A percentile compares a stretch with the other conserved stretches of the same genome.
Evolutionary conservation across 257 asterid genomes (phyloP).

Genomic region (Mentha longifolia): DNA sequence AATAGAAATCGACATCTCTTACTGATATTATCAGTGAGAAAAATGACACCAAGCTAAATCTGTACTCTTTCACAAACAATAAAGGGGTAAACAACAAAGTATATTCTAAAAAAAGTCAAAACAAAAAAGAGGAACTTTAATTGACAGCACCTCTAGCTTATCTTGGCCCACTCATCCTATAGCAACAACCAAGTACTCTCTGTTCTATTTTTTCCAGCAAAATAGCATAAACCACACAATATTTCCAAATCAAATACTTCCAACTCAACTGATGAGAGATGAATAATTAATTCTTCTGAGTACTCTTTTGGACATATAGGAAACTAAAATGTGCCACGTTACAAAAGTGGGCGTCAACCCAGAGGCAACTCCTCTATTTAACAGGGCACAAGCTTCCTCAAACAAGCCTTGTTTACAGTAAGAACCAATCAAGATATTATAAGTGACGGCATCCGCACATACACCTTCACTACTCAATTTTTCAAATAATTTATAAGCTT

Average conservation of each 20-base stretch:
- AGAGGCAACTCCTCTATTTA: constrained; percentile 56
- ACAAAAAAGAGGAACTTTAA: background rate
- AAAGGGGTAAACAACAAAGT: background rate
- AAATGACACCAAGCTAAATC: background rate
- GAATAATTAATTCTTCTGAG: constrained; percentile 30
- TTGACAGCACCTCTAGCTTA: background rate
- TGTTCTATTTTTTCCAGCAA: constrained; percentile 1
- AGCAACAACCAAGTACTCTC: constrained; percentile 4
- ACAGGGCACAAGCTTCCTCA: constrained; percentile 62
- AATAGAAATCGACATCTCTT: background rate
- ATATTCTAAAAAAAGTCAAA: background rate
- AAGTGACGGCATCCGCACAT: constrained; percentile 67
- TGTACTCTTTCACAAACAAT: background rate
- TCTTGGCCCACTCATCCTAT: background rate
- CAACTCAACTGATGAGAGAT: constrained; percentile 22
- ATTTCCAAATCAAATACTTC: constrained; percentile 14
- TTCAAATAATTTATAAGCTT: constrained; percentile 62
- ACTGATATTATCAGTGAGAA: background rate
- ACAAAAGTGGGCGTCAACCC: constrained; percentile 70
- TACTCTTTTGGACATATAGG: constrained; percentile 49
- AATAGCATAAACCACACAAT: background rate
- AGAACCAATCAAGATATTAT: constrained; percentile 67
- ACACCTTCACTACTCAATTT: constrained; percentile 62
- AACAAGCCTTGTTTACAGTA: constrained; percentile 62
- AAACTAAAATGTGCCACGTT: constrained; percentile 73